Percentiles rank a stretch among this genome's conserved stretches.
Evolutionary conservation across 768 basidiomycete genomes (phyloP).

Genomic region (Psilocybe tampanensis): DNA sequence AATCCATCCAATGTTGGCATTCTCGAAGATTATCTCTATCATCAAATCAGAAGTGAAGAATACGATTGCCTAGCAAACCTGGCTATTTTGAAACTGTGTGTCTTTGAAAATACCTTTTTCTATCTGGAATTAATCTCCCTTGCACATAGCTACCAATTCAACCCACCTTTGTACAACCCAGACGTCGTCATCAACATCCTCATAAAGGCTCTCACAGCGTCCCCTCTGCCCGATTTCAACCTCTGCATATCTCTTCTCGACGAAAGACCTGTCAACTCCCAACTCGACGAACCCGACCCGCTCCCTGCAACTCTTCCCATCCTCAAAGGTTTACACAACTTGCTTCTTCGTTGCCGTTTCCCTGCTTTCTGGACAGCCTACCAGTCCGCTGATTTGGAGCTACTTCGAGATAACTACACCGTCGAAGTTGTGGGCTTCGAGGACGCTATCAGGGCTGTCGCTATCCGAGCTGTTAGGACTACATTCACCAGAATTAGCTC

Average conservation of each 20-base stretch:
- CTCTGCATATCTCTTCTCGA: conserved; percentile 93
- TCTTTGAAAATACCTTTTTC: background rate
- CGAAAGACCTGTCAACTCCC: conserved; percentile 57
- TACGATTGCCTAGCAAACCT: conserved; percentile 96
- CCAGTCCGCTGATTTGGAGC: conserved; percentile 67
- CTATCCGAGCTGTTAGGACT: conserved; percentile 73
- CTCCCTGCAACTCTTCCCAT: conserved; percentile 70
- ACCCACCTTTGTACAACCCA: conserved; percentile 88
- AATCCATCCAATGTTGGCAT: conserved; percentile 93
- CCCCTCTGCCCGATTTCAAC: conserved; percentile 91
- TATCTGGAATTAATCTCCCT: background rate
- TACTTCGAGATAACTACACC: conserved; percentile 84
- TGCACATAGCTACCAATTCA: conserved; percentile 85
- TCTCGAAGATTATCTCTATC: conserved; percentile 95
- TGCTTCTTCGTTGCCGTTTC: conserved; percentile 85
- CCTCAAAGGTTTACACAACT: conserved; percentile 65
- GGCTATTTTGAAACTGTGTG: conserved; percentile 90
- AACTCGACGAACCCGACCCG: conserved; percentile 81
- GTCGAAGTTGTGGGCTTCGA: conserved; percentile 85
- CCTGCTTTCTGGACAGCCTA: conserved; percentile 84
- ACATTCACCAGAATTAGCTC: conserved; percentile 76
- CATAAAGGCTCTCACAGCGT: conserved; percentile 83
- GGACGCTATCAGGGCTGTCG: conserved; percentile 78
- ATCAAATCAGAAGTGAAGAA: conserved; percentile 88
- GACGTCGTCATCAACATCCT: conserved; percentile 95